Conservation (phyloP, 768 basidiomycete species). For the Boletus reticuloceps region DNA sequence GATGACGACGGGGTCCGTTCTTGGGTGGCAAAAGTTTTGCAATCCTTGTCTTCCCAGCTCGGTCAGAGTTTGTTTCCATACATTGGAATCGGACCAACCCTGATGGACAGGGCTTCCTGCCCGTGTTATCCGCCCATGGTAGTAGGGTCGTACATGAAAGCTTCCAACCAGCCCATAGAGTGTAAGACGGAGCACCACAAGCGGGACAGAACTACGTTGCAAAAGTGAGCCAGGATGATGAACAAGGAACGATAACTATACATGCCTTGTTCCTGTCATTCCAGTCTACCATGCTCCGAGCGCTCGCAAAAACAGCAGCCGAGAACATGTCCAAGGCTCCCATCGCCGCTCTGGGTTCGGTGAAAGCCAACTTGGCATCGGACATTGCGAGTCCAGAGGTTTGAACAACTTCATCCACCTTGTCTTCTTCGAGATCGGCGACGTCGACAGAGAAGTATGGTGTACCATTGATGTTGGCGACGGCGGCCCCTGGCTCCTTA, state of each 20-base stretch:
- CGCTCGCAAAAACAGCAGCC: slow-evolving; percentile 75
- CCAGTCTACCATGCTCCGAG: slow-evolving; percentile 88
- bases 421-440: slow-evolving; percentile 44
- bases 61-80: slow-evolving; percentile 7
- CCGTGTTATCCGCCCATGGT: slow-evolving; percentile 68
- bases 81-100: slow-evolving; percentile 45
- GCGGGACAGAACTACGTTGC: slow-evolving; percentile 77
- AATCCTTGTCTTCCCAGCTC: slow-evolving; percentile 61
- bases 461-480: slow-evolving; percentile 68
- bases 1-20: slow-evolving; percentile 89
- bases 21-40: slow-evolving; percentile 81
- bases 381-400: slow-evolving; percentile 34
- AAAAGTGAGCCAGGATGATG: background rate
- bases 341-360: slow-evolving; percentile 61
- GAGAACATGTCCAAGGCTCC: slow-evolving; percentile 57
- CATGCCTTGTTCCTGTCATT: slow-evolving; percentile 80
- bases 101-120: slow-evolving; percentile 67
- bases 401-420: slow-evolving; percentile 43
- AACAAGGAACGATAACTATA: background rate
- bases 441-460: slow-evolving; percentile 87
- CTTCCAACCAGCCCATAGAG: slow-evolving; percentile 97
- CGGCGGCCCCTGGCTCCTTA: slow-evolving; percentile 49
- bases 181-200: slow-evolving; percentile 79
- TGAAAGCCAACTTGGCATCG: slow-evolving; percentile 50
- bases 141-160: slow-evolving; percentile 71